Percentiles rank a stretch among this genome's conserved stretches.
Conservation (phyloP, 345 rosid genomes). For the Eutrema yunnanense region DNA sequence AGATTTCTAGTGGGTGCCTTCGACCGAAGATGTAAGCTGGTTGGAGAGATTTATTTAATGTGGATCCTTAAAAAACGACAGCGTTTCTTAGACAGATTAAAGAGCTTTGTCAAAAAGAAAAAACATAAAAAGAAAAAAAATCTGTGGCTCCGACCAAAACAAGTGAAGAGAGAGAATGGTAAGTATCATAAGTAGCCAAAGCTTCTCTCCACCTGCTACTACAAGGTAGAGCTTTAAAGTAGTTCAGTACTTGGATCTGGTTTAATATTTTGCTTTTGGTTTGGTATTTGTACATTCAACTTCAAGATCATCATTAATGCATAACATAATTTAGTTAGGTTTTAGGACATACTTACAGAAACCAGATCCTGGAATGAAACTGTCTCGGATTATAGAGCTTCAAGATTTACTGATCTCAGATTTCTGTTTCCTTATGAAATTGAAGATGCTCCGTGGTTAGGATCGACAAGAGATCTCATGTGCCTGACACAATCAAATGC, state of each 20-base stretch:
- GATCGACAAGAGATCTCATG: conserved; percentile 1
- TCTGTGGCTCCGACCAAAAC: not conserved
- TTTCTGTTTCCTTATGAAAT: not conserved
- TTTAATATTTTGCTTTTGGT: not conserved
- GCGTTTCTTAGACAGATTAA: not conserved
- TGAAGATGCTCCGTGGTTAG: conserved; percentile 5
- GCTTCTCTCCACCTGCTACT: conserved; percentile 15
- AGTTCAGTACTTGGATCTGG: not conserved
- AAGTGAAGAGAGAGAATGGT: not conserved
- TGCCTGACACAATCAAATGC: not conserved
- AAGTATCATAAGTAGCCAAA: not conserved
- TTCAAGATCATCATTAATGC: not conserved
- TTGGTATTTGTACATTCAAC: not conserved
- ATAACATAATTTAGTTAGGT: not conserved
- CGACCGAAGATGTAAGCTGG: too few relatives aligned
- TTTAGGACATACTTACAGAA: not conserved
- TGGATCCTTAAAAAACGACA: not conserved
- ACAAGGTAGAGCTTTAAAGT: not conserved
- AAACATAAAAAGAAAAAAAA: not conserved
- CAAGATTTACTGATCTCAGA: not conserved
- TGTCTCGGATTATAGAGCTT: not conserved
- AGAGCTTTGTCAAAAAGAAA: too few relatives aligned
- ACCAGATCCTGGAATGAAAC: not conserved
- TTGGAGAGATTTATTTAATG: too few relatives aligned
- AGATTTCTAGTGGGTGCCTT: not conserved